Base-by-base conservation (phyloP, 148 eudicot genomes). In the Amaranthus palmeri region DNA sequence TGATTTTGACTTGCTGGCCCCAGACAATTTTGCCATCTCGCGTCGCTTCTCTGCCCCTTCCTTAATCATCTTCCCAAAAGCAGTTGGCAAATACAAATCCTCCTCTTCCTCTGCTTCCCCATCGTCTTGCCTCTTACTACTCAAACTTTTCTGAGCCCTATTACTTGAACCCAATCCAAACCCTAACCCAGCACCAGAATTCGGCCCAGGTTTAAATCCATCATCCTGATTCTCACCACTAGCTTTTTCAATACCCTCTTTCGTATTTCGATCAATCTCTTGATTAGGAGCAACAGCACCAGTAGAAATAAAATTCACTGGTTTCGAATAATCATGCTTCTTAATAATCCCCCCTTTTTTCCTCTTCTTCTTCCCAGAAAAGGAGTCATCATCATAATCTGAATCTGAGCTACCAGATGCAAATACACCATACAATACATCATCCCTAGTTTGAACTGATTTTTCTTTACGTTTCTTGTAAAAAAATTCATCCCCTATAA, bases 401-500 rank as follows among this genome's bases (percentile, higher is more conserved):
- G 86, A 79, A 45, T 86, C 88, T 17, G 79, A 76, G 36, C 82
- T 84, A 3, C 76, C 83, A 63, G 80, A 72, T 1, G 87, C 93
- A 80, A 93, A 88, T 3, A 91, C 85, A 25, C 98, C 98, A 59
- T 87, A 93, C 4, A 93, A 81, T 43, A 65, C 79, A 54, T 91
- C 96, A 17, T 93, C 96, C 76, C 79, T 86, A 7, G 92, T 87
- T 82, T 89, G 98, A 5, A 60, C 62, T 5, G 78, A 76, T 65
- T 89, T 93, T n/a, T 81, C 85, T 80, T 88, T 91, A 6, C 97
- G 86, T 65, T 84, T 86, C 17, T 88, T 75, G 80, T 81, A 88
- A 70, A 68, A 86, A 55, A 93, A 90, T 80, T 93, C 95, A 2
- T 83, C 90, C 46, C 84, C 92, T 2, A 87, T 85, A 79, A 82